Base-by-base conservation (phyloP, 768 basidiomycete species). In the Cytidiella melzeri region DNA sequence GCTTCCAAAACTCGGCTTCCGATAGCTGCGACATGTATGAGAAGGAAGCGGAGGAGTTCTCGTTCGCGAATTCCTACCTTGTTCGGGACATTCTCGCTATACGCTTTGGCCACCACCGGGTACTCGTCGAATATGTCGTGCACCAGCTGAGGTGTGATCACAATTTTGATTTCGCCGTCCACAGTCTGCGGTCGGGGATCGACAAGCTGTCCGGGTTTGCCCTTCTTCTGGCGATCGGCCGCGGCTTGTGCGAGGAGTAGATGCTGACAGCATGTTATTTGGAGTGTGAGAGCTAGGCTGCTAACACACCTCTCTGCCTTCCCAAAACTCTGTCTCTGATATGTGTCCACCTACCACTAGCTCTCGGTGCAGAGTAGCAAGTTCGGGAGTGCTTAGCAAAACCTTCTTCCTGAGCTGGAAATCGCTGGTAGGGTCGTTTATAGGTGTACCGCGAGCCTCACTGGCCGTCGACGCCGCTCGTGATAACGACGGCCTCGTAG, bases 51-150 rank as follows among this genome's bases (percentile, higher is more conserved):
- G n/a, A n/a, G n/a, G n/a, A 38, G 28, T 48, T 24, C 37, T n/a
- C 28, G 28, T 10, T 24, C 24, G 3, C 21, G 49, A 39, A n/a
- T 2, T 18, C 26, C 20, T 70, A 86, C 93, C 74, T 88, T 87
- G 55, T 68, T 77, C 2, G 95, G 93, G 1, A 98, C 94, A 57
- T 94, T 93, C 61, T 95, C 93, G 52, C 72, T 84, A 60, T 96
- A 95, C 0, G 93, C 95, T 65, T 81, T 87, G 36, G 87, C 84
- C 11, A 98, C 92, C 26, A 96, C 87, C 2, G 96, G 94, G 63
- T 93, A 98, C 69, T 96, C 94, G 55, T 98, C 93, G 59, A 99
- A 99, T 43, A 98, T 92, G 60, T 98, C 95, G 58, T 90, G 83
- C 27, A 95, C 87, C 40, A 97, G 76, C 66, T 93, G 90, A 13